Percentiles rank a stretch among this genome's conserved stretches.
phyloP scores from a whole-genome alignment of 441 rosid genomes.

The Eutrema salsugineum region DNA sequence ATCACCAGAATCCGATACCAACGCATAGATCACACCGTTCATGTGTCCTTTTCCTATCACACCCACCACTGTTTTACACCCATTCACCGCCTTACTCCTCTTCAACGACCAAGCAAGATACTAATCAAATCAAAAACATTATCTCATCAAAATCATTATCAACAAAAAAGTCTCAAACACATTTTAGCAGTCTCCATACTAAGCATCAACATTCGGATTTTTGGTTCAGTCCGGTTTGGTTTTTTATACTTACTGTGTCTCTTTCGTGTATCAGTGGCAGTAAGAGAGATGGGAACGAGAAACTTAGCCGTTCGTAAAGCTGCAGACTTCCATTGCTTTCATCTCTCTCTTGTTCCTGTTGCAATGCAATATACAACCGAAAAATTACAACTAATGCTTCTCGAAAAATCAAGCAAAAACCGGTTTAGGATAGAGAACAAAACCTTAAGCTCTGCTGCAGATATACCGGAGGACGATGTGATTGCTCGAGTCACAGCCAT shows the following conservation, averaged over 20 bases:
- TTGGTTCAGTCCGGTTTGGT: not conserved
- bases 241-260: constrained; percentile 55
- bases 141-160: too few species aligned
- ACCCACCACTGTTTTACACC: constrained; percentile 69
- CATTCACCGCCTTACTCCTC: constrained; percentile 87
- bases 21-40: constrained; percentile 78
- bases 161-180: not conserved
- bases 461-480: constrained; percentile 44
- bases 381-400: not conserved
- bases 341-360: constrained; percentile 41
- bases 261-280: constrained; percentile 81
- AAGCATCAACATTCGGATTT: not conserved
- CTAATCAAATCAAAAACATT: constrained; percentile 26
- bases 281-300: constrained; percentile 67
- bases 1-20: constrained; percentile 67
- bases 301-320: constrained; percentile 67
- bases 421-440: not conserved
- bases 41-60: constrained; percentile 84
- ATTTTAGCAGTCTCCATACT: not conserved
- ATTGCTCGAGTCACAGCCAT: constrained; percentile 55
- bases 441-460: constrained; percentile 47
- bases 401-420: not conserved
- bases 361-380: not conserved
- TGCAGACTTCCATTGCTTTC: constrained; percentile 38
- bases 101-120: constrained; percentile 86